Percentiles rank a stretch among this genome's conserved stretches.
These are phyloP conservation scores for Yamadazyma atlantica DNA, from an alignment of 1,139 yeast genomes.

Conservation along the genomic window DNA sequence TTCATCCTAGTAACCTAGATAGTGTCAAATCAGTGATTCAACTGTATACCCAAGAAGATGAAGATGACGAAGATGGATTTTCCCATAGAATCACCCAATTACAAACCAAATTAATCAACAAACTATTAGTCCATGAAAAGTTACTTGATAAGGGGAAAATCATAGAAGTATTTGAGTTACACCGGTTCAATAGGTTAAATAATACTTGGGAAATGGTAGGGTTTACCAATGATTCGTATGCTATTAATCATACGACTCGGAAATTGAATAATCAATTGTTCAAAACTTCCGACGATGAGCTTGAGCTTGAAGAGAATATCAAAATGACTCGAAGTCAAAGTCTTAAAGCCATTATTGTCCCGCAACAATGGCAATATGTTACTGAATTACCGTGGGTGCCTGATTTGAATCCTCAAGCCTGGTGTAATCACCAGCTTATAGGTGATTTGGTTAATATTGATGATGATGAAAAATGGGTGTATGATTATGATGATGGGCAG, in stretches of 20 bases:
- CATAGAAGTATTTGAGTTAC: constrained; percentile 74
- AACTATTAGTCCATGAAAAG: constrained; percentile 11
- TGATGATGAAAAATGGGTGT: constrained; percentile 76
- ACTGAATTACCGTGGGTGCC: constrained; percentile 46
- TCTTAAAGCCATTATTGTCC: constrained; percentile 43
- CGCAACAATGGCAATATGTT: constrained; percentile 56
- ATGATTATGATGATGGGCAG: constrained; percentile 42
- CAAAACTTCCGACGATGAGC: constrained; percentile 12
- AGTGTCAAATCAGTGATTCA: constrained; percentile 24
- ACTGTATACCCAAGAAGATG: constrained; percentile 47
- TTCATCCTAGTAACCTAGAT: constrained; percentile 58
- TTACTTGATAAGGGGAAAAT: constrained; percentile 23
- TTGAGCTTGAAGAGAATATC: constrained; percentile 17
- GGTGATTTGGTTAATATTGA: constrained; percentile 58
- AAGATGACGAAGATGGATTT: constrained; percentile 56
- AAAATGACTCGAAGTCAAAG: constrained; percentile 11
- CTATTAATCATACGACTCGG: constrained; percentile 34
- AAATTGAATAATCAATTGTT: constrained; percentile 13
- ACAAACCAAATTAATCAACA: constrained; percentile 27
- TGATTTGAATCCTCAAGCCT: constrained; percentile 56
- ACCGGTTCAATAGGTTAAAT: constrained; percentile 46
- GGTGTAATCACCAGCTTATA: constrained; percentile 56
- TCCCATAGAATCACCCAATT: constrained; percentile 46
- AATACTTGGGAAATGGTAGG: constrained; percentile 64
- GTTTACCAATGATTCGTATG: constrained; percentile 53